These are phyloP conservation scores for Bondarzewia mesenterica DNA, from an alignment of 1,284 basidiomycete genomes.

Conservation along the genomic window DNA sequence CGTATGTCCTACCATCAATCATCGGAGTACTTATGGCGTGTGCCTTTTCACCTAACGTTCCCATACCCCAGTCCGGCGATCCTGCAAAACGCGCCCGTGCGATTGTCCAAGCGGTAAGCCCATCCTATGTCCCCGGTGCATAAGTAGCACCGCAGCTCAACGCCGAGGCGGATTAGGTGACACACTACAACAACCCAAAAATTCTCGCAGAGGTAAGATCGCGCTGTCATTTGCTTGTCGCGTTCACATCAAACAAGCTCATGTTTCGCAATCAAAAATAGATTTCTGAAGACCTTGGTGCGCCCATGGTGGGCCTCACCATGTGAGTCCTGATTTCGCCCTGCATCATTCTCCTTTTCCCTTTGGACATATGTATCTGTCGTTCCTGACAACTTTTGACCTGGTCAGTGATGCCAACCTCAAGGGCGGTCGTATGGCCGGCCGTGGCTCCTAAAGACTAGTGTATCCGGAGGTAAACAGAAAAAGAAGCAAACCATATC, in stretches of 20 bases:
- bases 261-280: slow-evolving; percentile 21
- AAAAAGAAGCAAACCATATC: not conserved
- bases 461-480: not conserved
- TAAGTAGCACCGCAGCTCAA: not conserved
- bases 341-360: not conserved
- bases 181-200: slow-evolving; percentile 93
- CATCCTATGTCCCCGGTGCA: not conserved
- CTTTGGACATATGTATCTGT: not conserved
- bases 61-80: slow-evolving; percentile 67
- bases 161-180: slow-evolving; percentile 44
- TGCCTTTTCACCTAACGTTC: slow-evolving; percentile 1
- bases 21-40: not conserved
- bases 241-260: not conserved
- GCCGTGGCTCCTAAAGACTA: slow-evolving; percentile 39
- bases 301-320: slow-evolving; percentile 89
- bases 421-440: slow-evolving; percentile 51
- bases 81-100: slow-evolving; percentile 91
- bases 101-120: slow-evolving; percentile 88
- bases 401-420: slow-evolving; percentile 46
- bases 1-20: slow-evolving; percentile 36
- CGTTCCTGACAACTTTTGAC: not conserved
- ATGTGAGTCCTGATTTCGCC: slow-evolving; percentile 54
- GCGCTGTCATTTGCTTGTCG: not conserved
- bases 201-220: slow-evolving; percentile 63
- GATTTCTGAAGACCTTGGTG: slow-evolving; percentile 85